Conservation (phyloP, 1,139 yeast genomes). For the Diutina siamensis region DNA sequence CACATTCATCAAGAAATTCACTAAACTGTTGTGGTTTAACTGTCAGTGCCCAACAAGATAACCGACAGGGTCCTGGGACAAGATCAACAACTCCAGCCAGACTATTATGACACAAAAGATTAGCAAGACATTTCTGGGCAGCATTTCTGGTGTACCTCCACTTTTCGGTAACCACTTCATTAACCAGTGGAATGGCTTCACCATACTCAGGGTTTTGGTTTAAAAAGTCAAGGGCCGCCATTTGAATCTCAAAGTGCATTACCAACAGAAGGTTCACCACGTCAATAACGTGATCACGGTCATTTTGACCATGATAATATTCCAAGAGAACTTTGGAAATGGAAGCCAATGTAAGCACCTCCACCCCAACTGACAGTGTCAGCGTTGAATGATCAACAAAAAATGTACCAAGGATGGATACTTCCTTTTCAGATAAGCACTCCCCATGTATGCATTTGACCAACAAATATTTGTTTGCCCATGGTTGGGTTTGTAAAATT, state of each 20-base stretch:
- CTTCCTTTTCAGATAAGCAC: not conserved
- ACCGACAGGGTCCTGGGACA: not conserved
- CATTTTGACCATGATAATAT: not conserved
- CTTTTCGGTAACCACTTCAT: not conserved
- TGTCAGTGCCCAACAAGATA: not conserved
- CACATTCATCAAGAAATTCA: not conserved
- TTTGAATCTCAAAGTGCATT: slow-evolving; percentile 1
- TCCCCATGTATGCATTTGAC: not conserved
- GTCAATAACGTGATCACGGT: not conserved
- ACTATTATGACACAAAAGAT: too few species aligned
- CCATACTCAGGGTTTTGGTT: not conserved
- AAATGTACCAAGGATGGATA: not conserved
- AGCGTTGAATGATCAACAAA: not conserved
- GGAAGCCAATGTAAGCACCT: not conserved
- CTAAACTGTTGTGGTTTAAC: not conserved
- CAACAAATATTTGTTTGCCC: not conserved
- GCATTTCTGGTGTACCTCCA: not conserved
- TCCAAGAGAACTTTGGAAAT: not conserved
- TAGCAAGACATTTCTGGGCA: not conserved
- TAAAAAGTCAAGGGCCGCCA: not conserved
- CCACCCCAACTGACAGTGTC: not conserved
- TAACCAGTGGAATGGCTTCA: not conserved
- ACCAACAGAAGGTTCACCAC: not conserved
- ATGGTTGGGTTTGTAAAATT: not conserved
- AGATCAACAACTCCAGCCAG: too few species aligned